Conservation (phyloP, 305 asterid species). For the Fraxinus xanthoxyloides region DNA sequence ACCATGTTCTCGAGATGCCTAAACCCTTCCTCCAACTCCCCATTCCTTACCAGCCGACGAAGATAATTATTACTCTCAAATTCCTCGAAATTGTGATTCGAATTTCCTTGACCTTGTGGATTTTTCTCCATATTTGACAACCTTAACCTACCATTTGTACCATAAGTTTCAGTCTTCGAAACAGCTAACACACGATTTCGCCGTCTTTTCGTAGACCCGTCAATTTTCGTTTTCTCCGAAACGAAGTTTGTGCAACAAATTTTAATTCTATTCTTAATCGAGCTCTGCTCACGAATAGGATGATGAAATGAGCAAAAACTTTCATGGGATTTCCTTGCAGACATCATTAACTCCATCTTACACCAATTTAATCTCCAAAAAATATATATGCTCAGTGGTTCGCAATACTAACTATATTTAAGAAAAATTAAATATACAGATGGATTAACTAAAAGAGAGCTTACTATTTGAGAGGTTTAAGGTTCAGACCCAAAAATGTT, state of each 20-base stretch:
- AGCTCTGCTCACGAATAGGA: conserved; percentile 20
- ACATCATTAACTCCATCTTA: conserved; percentile 56
- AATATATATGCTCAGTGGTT: not conserved
- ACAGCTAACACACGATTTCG: conserved; percentile 37
- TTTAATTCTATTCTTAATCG: conserved; percentile 25
- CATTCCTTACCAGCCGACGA: conserved; percentile 64
- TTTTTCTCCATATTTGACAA: conserved; percentile 35
- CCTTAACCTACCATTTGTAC: conserved; percentile 45
- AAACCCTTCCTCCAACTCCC: conserved; percentile 72
- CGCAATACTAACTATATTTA: not conserved
- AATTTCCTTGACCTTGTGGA: conserved; percentile 27
- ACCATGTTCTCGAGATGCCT: conserved; percentile 74
- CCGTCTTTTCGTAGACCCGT: conserved; percentile 24
- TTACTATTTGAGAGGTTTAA: not conserved
- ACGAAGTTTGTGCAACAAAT: conserved; percentile 20
- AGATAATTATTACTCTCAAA: conserved; percentile 69
- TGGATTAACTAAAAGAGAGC: not conserved
- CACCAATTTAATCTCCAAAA: not conserved
- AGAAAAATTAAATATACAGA: not conserved
- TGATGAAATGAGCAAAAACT: conserved; percentile 42
- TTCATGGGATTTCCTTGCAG: conserved; percentile 52
- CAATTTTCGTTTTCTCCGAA: conserved; percentile 28
- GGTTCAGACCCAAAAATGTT: not conserved
- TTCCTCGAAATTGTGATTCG: conserved; percentile 56
- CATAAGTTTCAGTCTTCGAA: conserved; percentile 40